Evolutionary conservation across 371 early-diverging fungal species (phyloP).

Genomic region (Blakeslea trispora): DNA sequence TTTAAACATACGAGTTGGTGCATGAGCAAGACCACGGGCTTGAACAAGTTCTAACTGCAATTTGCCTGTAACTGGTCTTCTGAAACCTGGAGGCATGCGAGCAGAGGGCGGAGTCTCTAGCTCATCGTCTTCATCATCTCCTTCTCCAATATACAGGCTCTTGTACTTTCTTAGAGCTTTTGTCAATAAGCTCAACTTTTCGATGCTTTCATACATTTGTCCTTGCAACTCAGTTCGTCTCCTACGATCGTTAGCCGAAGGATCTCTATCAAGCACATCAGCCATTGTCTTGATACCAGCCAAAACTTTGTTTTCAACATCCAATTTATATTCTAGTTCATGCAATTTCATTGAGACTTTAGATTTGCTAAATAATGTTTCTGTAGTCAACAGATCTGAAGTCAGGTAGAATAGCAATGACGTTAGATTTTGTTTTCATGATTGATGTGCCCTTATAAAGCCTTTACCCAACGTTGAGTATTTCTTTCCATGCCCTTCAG

Average conservation of each 20-base stretch:
- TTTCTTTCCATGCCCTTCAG: conserved; percentile 28
- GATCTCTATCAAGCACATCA: conserved; percentile 48
- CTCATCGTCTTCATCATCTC: conserved; percentile 55
- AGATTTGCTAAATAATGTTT: conserved; percentile 76
- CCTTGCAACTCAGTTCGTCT: conserved; percentile 64
- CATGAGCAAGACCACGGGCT: conserved; percentile 70
- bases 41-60: conserved; percentile 68
- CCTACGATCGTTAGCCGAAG: conserved; percentile 51
- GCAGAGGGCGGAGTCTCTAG: conserved; percentile 51
- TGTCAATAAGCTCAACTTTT: conserved; percentile 78
- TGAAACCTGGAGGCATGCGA: conserved; percentile 66
- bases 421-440: background rate
- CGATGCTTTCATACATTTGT: conserved; percentile 76
- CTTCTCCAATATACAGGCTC: conserved; percentile 76
- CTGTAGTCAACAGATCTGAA: conserved; percentile 70
- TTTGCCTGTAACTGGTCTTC: conserved; percentile 77
- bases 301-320: conserved; percentile 88
- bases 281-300: conserved; percentile 72
- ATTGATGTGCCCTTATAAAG: conserved; percentile 1
- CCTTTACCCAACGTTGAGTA: conserved; percentile 46
- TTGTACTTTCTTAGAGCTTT: conserved; percentile 85
- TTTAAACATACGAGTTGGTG: conserved; percentile 52
- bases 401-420: background rate
- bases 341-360: conserved; percentile 87
- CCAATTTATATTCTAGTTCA: conserved; percentile 85